Conservation (phyloP, 257 asterid species). For the Fraxinus quadrangulata region DNA sequence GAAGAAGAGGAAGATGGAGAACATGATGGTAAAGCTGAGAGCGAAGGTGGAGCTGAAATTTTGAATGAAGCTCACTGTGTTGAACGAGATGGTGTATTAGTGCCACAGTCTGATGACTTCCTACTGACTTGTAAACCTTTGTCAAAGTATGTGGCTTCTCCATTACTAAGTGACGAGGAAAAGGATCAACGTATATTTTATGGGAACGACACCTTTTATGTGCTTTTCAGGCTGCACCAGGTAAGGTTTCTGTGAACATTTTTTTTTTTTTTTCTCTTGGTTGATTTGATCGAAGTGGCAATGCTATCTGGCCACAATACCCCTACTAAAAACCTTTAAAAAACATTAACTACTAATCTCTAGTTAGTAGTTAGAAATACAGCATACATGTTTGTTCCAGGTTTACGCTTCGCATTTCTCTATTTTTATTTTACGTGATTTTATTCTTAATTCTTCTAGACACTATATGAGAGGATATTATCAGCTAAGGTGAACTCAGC, state of each 20-base stretch:
- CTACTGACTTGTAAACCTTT: conserved; percentile 74
- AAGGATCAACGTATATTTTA: conserved; percentile 60
- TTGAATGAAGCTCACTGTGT: conserved; percentile 41
- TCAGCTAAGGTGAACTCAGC: conserved; percentile 53
- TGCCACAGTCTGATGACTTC: conserved; percentile 66
- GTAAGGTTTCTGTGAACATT: conserved; percentile 39
- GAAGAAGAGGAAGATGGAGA: conserved; percentile 85
- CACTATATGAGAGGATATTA: conserved; percentile 55
- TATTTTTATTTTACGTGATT: background rate
- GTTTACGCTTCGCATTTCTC: background rate
- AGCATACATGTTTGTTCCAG: background rate
- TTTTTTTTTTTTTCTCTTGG: background rate
- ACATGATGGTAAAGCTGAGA: conserved; percentile 79
- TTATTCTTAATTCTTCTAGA: conserved; percentile 36
- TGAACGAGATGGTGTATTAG: conserved; percentile 29
- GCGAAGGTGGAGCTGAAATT: conserved; percentile 94
- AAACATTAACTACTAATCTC: background rate
- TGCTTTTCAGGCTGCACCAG: conserved; percentile 94
- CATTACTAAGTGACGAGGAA: conserved; percentile 37
- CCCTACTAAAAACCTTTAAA: background rate
- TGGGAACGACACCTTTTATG: conserved; percentile 89
- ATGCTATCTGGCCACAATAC: background rate
- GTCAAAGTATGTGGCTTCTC: conserved; percentile 60
- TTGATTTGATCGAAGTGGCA: background rate
- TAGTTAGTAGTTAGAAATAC: background rate